Evolutionary conservation across 345 rosid genomes (phyloP).

Genomic region (Erucastrum elatum): DNA sequence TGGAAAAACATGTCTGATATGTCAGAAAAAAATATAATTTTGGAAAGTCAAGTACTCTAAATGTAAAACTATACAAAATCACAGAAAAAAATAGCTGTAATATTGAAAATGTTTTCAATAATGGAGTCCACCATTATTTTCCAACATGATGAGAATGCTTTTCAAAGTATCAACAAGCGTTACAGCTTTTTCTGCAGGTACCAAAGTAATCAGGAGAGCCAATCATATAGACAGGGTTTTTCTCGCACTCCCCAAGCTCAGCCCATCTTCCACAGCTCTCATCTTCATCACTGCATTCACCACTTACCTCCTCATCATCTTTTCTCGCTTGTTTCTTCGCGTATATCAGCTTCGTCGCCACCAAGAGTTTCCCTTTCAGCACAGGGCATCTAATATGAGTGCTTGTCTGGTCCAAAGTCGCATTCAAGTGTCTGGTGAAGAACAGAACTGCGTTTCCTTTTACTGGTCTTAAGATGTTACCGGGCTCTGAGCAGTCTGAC

Average conservation of each 20-base stretch:
- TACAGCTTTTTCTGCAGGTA: conserved; percentile 88
- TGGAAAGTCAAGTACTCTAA: background rate
- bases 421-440: conserved; percentile 60
- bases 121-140: conserved; percentile 12
- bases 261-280: conserved; percentile 75
- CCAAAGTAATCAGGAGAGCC: conserved; percentile 93
- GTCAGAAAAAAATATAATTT: background rate
- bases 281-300: conserved; percentile 77
- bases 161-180: conserved; percentile 48
- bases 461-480: conserved; percentile 53
- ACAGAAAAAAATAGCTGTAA: background rate
- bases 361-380: conserved; percentile 66
- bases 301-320: conserved; percentile 21
- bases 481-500: conserved; percentile 57
- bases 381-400: conserved; percentile 79
- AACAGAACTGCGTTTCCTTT: conserved; percentile 83
- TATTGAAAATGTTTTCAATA: background rate
- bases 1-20: background rate
- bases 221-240: conserved; percentile 81
- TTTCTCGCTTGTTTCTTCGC: conserved; percentile 38
- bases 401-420: conserved; percentile 57
- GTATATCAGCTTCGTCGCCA: conserved; percentile 64
- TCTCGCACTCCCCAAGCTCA: conserved; percentile 74
- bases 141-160: background rate
- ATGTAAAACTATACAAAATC: background rate